Base-by-base conservation (phyloP, 2,329 filamentous ascomycete genomes). In the Fonsecaea multimorphosa region DNA sequence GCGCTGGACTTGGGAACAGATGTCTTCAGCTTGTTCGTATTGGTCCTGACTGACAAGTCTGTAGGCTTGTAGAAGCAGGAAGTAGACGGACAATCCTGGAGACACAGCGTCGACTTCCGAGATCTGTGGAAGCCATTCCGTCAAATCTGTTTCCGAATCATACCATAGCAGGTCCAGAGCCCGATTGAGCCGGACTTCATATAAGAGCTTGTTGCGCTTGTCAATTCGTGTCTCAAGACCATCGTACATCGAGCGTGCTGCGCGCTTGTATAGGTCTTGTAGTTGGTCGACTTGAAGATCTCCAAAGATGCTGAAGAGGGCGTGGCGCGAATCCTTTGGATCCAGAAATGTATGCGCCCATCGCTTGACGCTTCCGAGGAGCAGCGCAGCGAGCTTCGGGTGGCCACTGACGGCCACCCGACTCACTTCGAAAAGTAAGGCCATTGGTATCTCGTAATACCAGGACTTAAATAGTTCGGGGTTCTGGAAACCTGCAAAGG, bases 391-490 rank as follows among this genome's bases (percentile, higher is more conserved):
- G 3, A 69, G 53, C 29, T 34, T 16, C 6, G 29, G 32, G 57
- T 69, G 67, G 27, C 67, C 67, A 27, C 38, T 58, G n/a, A 67
- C 58, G 12, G 61, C 62, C n/a, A 69, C 58, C 11, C 67, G 65
- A 11, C 58, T 56, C 14, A 67, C 63, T 58, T 69, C 67, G n/a
- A 67, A 67, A 34, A 69, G 67, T 12, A 69, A 59, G 14, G 65
- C 61, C 53, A 69, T 67, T 8, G 67, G 67, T 38, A 66, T 69
- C 52, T 69, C 67, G 52, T 69, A 61, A 46, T 69, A 69, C 67
- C 67, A 69, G 8, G 67, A 65, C 40, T 67, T 67, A 49, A 69
- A 67, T n/a, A 67, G 46, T 12, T 64, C 44, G 22, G 65, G 49
- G 34, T 64, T 69, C n/a, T 68, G 19, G 53, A 69, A 69, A 16